Percentiles rank a stretch among this genome's conserved stretches.
Conservation (phyloP, 2,329 filamentous ascomycete species). For the Leptographium procerum region DNA sequence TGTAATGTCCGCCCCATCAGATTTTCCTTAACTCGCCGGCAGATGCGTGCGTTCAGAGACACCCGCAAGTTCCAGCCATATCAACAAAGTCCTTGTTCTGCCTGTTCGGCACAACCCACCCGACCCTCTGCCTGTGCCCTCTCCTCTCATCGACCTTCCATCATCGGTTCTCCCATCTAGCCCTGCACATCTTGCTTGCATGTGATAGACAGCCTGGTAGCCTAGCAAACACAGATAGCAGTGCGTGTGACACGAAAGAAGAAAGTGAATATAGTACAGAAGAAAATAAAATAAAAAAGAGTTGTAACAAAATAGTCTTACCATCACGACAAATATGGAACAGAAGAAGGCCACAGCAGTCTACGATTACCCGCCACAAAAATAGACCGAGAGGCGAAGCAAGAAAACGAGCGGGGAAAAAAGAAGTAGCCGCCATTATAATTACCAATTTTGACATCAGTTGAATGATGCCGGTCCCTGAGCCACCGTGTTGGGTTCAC, state of each 20-base stretch:
- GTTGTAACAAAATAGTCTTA: background rate
- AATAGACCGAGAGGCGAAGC: too few species aligned
- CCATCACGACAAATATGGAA: background rate
- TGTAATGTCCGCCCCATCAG: background rate
- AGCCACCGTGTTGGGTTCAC: constrained; percentile 32
- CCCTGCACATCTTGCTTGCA: background rate
- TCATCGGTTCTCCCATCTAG: background rate
- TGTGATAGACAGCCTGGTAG: background rate
- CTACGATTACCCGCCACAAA: background rate
- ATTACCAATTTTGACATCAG: background rate
- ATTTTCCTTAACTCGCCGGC: background rate
- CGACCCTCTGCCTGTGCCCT: background rate
- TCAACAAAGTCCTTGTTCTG: background rate
- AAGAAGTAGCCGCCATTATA: background rate
- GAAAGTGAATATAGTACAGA: background rate
- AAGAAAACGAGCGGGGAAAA: background rate
- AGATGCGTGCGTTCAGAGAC: background rate
- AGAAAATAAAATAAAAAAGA: too few species aligned
- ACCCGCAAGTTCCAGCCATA: background rate
- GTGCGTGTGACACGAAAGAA: background rate
- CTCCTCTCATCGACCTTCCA: too few species aligned
- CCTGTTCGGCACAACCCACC: background rate
- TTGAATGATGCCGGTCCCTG: constrained; percentile 42
- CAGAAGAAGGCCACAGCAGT: background rate
- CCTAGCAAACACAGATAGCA: background rate